Evolutionary conservation across 345 rosid species (phyloP).

Genomic region (Aquilaria malaccensis): DNA sequence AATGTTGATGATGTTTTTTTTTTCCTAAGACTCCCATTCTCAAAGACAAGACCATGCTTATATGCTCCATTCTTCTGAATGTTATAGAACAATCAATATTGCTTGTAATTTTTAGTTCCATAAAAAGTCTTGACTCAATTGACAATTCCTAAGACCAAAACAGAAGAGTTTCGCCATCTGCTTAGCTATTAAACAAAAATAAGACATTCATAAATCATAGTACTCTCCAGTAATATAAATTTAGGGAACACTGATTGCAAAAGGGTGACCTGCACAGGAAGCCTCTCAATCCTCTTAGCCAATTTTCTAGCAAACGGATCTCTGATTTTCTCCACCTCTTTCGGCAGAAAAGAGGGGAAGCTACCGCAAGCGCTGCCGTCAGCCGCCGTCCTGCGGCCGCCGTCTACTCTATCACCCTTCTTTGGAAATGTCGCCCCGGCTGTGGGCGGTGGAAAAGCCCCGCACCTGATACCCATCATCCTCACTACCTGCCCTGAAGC

Average conservation of each 20-base stretch:
- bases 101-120: too few species aligned
- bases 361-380: constrained; percentile 12
- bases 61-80: too few species aligned
- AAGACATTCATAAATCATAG: too few species aligned
- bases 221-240: too few species aligned
- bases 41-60: too few species aligned
- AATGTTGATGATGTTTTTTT: too few species aligned
- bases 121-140: too few species aligned
- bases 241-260: background rate
- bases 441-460: constrained; percentile 6
- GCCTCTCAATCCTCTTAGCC: constrained; percentile 54
- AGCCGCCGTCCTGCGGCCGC: constrained; percentile 10
- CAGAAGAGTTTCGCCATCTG: too few species aligned
- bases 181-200: too few species aligned
- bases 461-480: constrained; percentile 18
- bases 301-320: constrained; percentile 73
- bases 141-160: too few species aligned
- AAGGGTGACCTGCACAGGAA: constrained; percentile 59
- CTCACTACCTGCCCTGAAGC: background rate
- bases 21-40: too few species aligned
- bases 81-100: too few species aligned
- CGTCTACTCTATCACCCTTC: constrained; percentile 8
- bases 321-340: constrained; percentile 61
- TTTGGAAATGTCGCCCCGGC: background rate
- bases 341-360: constrained; percentile 76